Evolutionary conservation across 2,329 filamentous ascomycete species (phyloP).

Genomic region (Aspergillus alliaceus): DNA sequence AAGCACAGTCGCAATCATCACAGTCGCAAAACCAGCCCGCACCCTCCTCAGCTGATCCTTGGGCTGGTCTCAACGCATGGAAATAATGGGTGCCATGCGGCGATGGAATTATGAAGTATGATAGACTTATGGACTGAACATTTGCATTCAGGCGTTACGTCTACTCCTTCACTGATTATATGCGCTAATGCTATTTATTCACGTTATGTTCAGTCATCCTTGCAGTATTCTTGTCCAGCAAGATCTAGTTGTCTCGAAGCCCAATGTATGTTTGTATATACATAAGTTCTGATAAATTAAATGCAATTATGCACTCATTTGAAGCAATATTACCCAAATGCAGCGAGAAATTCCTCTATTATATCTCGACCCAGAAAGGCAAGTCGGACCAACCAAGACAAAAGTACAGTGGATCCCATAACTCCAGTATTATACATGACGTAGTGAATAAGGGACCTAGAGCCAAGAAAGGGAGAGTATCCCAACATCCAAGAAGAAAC

Average conservation of each 20-base stretch:
- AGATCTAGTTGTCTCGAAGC: neutral
- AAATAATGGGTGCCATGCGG: conserved; percentile 47
- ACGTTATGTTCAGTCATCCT: neutral
- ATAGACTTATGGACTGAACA: conserved; percentile 17
- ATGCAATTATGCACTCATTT: neutral
- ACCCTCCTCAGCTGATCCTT: conserved; percentile 56
- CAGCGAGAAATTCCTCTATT: neutral
- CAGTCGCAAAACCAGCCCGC: conserved; percentile 28
- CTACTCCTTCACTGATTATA: conserved; percentile 4
- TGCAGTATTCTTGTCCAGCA: neutral
- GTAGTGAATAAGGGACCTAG: neutral
- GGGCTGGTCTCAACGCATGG: conserved; percentile 70
- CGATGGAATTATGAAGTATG: conserved; percentile 18
- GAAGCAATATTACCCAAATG: neutral
- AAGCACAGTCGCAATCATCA: conserved; percentile 36
- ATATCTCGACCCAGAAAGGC: neutral
- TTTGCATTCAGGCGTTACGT: conserved; percentile 19
- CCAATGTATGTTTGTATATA: neutral
- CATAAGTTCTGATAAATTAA: neutral
- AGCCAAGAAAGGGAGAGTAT: neutral
- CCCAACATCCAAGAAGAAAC: neutral
- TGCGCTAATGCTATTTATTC: neutral
- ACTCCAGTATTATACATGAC: neutral
- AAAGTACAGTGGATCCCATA: neutral
- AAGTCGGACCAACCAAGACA: neutral